Percentiles rank a stretch among this genome's conserved stretches.
These are phyloP conservation scores for Hypomontagnella monticulosa DNA, from an alignment of 495 filamentous ascomycete genomes.

Conservation along the genomic window DNA sequence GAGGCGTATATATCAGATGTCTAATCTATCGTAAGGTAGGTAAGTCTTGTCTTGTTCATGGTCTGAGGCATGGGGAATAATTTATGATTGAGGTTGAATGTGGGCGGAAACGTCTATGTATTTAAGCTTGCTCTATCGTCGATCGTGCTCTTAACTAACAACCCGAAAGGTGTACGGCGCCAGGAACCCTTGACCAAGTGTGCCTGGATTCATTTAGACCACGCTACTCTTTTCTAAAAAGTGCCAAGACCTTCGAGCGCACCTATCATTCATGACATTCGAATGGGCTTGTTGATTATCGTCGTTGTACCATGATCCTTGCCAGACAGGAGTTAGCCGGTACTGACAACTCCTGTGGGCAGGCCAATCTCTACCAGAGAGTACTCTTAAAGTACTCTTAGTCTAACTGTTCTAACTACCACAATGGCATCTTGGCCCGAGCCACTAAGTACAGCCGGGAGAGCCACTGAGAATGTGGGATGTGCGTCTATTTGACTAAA, in stretches of 20 bases:
- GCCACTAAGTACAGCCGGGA: slow-evolving; percentile 8
- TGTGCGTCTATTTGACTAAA: slow-evolving; percentile 3
- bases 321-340: slow-evolving; percentile 38
- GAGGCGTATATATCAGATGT: neutral
- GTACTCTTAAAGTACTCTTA: too few species aligned
- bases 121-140: slow-evolving; percentile 40
- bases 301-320: slow-evolving; percentile 43
- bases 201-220: slow-evolving; percentile 40
- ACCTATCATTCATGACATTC: slow-evolving; percentile 38
- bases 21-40: slow-evolving; percentile 1
- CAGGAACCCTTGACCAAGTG: slow-evolving; percentile 40
- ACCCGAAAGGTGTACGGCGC: slow-evolving; percentile 35
- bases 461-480: slow-evolving; percentile 2
- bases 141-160: slow-evolving; percentile 35
- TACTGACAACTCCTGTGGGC: slow-evolving; percentile 13
- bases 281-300: slow-evolving; percentile 38
- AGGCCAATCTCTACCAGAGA: neutral
- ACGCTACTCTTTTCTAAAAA: slow-evolving; percentile 33
- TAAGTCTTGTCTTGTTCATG: slow-evolving; percentile 16
- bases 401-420: slow-evolving; percentile 3
- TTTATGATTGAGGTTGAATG: slow-evolving; percentile 20
- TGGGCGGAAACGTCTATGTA: slow-evolving; percentile 36
- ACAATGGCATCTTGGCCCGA: slow-evolving; percentile 11
- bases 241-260: slow-evolving; percentile 31
- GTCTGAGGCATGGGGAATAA: slow-evolving; percentile 6